These are phyloP conservation scores for Lepidium aucheri DNA, from an alignment of 345 rosid species.

Conservation along the genomic window DNA sequence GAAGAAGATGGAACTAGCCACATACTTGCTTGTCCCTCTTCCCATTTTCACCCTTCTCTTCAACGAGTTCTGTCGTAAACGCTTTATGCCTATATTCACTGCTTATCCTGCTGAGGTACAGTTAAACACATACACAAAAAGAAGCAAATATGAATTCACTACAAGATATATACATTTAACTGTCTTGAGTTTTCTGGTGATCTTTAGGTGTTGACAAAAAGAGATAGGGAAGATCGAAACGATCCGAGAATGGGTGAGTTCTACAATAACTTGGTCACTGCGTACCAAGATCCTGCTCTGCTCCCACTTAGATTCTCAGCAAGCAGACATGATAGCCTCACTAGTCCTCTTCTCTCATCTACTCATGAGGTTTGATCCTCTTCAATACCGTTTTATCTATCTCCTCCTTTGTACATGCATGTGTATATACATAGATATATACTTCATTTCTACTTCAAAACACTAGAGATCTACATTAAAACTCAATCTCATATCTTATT, in stretches of 20 bases:
- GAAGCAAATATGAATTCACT: background rate
- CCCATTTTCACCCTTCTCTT: slow-evolving; percentile 79
- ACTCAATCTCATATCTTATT: background rate
- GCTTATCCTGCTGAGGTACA: slow-evolving; percentile 89
- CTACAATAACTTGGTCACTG: slow-evolving; percentile 41
- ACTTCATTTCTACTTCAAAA: slow-evolving; percentile 7
- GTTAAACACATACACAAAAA: slow-evolving; percentile 28
- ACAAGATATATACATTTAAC: background rate
- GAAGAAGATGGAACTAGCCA: slow-evolving; percentile 72
- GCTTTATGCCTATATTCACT: slow-evolving; percentile 74
- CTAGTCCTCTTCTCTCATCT: slow-evolving; percentile 59
- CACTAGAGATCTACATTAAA: background rate
- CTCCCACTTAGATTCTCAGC: slow-evolving; percentile 48
- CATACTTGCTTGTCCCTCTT: slow-evolving; percentile 66
- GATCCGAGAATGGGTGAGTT: slow-evolving; percentile 56
- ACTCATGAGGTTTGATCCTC: slow-evolving; percentile 25
- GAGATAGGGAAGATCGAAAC: slow-evolving; percentile 57
- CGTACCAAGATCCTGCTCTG: slow-evolving; percentile 80
- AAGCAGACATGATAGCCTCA: slow-evolving; percentile 40
- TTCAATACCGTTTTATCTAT: background rate
- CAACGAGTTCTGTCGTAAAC: slow-evolving; percentile 92
- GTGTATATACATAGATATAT: slow-evolving; percentile 8
- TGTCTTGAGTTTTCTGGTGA: background rate
- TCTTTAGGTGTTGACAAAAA: slow-evolving; percentile 58
- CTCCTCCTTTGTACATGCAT: background rate